Evolutionary conservation across 495 filamentous ascomycete genomes (phyloP).

Genomic region (Neurospora tetraspora): DNA sequence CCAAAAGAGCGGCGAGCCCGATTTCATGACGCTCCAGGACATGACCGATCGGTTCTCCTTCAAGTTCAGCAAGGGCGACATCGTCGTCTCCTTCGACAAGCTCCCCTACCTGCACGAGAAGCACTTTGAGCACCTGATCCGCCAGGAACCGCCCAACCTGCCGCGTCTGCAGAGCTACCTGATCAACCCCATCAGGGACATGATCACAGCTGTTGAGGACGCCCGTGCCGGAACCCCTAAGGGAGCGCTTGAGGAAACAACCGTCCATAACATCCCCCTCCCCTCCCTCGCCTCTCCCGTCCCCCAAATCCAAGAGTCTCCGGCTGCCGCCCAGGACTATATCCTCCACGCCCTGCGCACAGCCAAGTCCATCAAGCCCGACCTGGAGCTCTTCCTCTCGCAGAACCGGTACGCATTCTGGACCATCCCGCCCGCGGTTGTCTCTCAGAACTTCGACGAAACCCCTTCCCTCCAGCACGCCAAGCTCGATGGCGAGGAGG

Average conservation of each 20-base stretch:
- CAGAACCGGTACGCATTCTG: conserved; percentile 58
- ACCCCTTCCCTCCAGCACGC: background rate
- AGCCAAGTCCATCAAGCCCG: conserved; percentile 7
- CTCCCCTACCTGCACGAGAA: conserved; percentile 68
- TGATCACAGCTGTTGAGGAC: background rate
- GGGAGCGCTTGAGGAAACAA: background rate
- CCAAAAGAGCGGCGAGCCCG: conserved; percentile 34
- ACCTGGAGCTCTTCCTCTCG: conserved; percentile 38
- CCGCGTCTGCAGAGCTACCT: conserved; percentile 10
- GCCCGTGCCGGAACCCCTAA: background rate
- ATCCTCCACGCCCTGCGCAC: conserved; percentile 10
- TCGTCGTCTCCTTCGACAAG: conserved; percentile 73
- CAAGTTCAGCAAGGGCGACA: conserved; percentile 82
- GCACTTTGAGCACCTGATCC: conserved; percentile 39
- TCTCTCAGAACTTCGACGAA: background rate
- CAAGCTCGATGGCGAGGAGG: background rate
- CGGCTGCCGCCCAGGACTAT: background rate
- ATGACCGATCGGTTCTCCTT: conserved; percentile 67
- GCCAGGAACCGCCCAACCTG: background rate
- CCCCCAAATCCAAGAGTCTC: background rate
- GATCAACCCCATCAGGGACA: conserved; percentile 5
- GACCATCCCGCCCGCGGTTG: conserved; percentile 17
- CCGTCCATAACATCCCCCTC: background rate
- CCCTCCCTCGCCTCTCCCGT: conserved; percentile 1
- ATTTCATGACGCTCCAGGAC: conserved; percentile 60